These are phyloP conservation scores for Diplocarpon rosae DNA, from an alignment of 2,329 filamentous ascomycete genomes.

Conservation along the genomic window DNA sequence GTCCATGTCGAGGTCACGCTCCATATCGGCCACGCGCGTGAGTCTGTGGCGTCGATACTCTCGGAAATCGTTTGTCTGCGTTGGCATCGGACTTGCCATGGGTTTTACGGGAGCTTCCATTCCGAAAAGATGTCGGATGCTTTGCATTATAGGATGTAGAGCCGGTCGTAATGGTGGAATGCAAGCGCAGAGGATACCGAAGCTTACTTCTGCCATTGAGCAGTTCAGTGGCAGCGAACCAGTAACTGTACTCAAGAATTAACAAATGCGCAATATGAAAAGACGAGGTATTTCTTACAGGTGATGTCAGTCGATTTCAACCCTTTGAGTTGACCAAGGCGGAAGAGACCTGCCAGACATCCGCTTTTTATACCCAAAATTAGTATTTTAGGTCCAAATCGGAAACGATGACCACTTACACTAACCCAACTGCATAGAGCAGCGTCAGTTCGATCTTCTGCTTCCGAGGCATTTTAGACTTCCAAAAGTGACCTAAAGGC, in stretches of 20 bases:
- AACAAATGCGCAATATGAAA: neutral
- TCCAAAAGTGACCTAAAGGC: constrained; percentile 3
- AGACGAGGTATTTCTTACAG: neutral
- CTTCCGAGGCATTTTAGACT: neutral
- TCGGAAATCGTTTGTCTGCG: neutral
- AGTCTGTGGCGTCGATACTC: neutral
- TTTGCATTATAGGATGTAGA: neutral
- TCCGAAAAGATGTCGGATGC: neutral
- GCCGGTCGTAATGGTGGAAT: constrained; percentile 5
- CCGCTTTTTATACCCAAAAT: neutral
- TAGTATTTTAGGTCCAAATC: neutral
- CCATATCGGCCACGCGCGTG: neutral
- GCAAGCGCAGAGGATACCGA: constrained; percentile 10
- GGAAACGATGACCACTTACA: constrained; percentile 1
- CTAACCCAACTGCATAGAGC: constrained; percentile 5
- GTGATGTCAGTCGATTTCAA: constrained; percentile 7
- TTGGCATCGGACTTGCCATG: neutral
- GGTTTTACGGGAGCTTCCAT: neutral
- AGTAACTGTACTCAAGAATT: neutral
- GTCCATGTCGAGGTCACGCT: neutral
- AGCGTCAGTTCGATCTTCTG: neutral
- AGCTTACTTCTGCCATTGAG: constrained; percentile 6
- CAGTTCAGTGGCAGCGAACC: constrained; percentile 4
- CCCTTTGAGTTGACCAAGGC: constrained; percentile 4
- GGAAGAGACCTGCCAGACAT: constrained; percentile 6